Conservation (phyloP, 805 yeast species). For the Candida manassasensis region DNA sequence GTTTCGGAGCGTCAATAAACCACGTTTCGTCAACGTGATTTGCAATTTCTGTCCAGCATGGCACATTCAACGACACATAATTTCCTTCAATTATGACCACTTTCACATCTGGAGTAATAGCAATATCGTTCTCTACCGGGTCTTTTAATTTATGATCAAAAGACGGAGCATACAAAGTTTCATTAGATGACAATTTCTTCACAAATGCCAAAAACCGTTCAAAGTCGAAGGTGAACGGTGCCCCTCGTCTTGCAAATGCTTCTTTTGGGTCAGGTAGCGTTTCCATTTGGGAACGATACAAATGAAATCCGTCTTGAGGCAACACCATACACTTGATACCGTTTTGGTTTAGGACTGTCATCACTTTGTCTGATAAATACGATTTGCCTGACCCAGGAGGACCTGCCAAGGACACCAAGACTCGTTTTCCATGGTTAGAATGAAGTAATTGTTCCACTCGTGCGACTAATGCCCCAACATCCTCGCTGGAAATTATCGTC, state of each 20-base stretch:
- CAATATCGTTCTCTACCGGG: conserved; percentile 55
- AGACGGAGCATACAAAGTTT: conserved; percentile 52
- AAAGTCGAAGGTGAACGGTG: conserved; percentile 83
- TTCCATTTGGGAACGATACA: conserved; percentile 26
- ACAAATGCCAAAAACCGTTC: conserved; percentile 22
- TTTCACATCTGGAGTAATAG: conserved; percentile 41
- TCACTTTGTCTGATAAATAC: conserved; percentile 52
- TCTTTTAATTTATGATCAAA: conserved; percentile 75
- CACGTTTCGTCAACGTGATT: conserved; percentile 40
- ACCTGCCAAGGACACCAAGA: conserved; percentile 59
- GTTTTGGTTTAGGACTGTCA: conserved; percentile 15
- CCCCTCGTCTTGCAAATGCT: conserved; percentile 70
- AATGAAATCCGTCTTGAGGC: conserved; percentile 41
- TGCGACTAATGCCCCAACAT: conserved; percentile 8
- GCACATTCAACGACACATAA: conserved; percentile 56
- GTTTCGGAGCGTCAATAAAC: conserved; percentile 46
- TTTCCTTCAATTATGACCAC: conserved; percentile 73
- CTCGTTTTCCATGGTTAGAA: conserved; percentile 5
- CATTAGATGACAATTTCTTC: conserved; percentile 14
- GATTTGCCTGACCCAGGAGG: conserved; percentile 86
- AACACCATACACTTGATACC: conserved; percentile 18
- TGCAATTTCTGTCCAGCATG: conserved; percentile 54
- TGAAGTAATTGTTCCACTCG: conserved; percentile 8
- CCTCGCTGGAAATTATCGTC: conserved; percentile 5
- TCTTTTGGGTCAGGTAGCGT: conserved; percentile 47